Evolutionary conservation across 2,329 filamentous ascomycete species (phyloP).

Genomic region (Podosphaera xanthii): DNA sequence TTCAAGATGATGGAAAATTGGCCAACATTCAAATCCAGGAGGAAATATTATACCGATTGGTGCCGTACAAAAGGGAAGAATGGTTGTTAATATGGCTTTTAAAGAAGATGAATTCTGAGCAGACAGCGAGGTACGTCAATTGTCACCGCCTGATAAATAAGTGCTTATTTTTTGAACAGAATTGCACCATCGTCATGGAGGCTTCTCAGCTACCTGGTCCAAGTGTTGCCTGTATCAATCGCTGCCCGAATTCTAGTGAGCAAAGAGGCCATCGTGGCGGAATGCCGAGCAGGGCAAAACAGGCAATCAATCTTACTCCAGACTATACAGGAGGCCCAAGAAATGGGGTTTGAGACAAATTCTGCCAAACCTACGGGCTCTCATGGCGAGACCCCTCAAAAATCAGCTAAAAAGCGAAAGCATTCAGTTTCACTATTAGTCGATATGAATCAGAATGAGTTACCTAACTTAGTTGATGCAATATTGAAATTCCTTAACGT

Average conservation of each 20-base stretch:
- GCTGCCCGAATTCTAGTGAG: slow-evolving; percentile 50
- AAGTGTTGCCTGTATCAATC: slow-evolving; percentile 43
- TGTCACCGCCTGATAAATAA: neutral
- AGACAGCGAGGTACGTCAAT: slow-evolving; percentile 14
- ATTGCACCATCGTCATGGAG: slow-evolving; percentile 25
- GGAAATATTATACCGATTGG: neutral
- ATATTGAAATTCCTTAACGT: slow-evolving; percentile 9
- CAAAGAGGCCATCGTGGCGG: slow-evolving; percentile 32
- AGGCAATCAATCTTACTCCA: slow-evolving; percentile 32
- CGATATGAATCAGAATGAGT: neutral
- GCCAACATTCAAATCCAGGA: neutral
- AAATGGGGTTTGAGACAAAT: slow-evolving; percentile 1
- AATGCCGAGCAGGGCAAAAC: neutral
- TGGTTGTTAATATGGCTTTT: slow-evolving; percentile 45
- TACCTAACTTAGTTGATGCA: slow-evolving; percentile 6
- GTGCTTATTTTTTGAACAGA: slow-evolving; percentile 5
- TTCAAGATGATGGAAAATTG: slow-evolving; percentile 8
- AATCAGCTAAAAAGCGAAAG: slow-evolving; percentile 15
- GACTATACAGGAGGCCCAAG: slow-evolving; percentile 32
- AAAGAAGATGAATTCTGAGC: slow-evolving; percentile 27
- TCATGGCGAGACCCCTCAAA: too few species aligned
- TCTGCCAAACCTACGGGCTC: too few species aligned
- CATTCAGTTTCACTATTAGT: slow-evolving; percentile 10
- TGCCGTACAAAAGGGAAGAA: slow-evolving; percentile 26
- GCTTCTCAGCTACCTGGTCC: slow-evolving; percentile 36